Evolutionary conservation across 495 filamentous ascomycete species (phyloP).

Genomic region (Evansstolkia leycettana): DNA sequence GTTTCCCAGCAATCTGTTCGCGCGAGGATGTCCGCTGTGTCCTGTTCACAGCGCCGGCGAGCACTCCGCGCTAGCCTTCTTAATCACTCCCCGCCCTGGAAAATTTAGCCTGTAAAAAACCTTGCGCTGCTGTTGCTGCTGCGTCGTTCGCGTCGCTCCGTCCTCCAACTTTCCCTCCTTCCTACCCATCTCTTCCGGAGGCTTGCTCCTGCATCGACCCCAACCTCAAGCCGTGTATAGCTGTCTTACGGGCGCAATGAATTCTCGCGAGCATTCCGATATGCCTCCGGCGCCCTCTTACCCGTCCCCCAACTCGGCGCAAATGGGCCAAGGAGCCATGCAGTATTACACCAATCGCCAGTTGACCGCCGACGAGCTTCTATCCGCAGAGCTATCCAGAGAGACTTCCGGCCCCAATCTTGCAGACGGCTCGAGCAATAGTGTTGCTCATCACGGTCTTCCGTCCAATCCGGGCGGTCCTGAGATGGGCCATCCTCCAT

Average conservation of each 20-base stretch:
- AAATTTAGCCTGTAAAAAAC: constrained; percentile 33
- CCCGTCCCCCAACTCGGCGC: constrained; percentile 35
- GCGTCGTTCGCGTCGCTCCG: constrained; percentile 20
- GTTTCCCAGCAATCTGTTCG: constrained; percentile 6
- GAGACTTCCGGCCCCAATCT: constrained; percentile 30
- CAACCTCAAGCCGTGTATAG: constrained; percentile 6
- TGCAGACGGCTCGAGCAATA: constrained; percentile 28
- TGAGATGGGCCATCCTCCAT: constrained; percentile 28
- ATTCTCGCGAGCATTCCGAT: constrained; percentile 34
- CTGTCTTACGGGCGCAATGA: constrained; percentile 19
- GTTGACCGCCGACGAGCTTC: constrained; percentile 33
- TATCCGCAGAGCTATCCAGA: constrained; percentile 34
- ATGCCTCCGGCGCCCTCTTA: constrained; percentile 37
- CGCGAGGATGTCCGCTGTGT: constrained; percentile 24
- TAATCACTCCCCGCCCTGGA: constrained; percentile 21
- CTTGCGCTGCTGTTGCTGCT: constrained; percentile 20
- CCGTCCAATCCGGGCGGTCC: constrained; percentile 23
- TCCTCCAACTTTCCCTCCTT: constrained; percentile 17
- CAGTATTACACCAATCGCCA: constrained; percentile 35
- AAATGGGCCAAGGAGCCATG: constrained; percentile 35
- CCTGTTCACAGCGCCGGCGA: constrained; percentile 21
- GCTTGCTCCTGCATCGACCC: constrained; percentile 9
- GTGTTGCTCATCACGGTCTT: constrained; percentile 32
- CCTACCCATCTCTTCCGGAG: constrained; percentile 19
- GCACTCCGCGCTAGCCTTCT: constrained; percentile 30